phyloP scores from a whole-genome alignment of 2,329 filamentous ascomycete species.

The Aspergillus japonicus region DNA sequence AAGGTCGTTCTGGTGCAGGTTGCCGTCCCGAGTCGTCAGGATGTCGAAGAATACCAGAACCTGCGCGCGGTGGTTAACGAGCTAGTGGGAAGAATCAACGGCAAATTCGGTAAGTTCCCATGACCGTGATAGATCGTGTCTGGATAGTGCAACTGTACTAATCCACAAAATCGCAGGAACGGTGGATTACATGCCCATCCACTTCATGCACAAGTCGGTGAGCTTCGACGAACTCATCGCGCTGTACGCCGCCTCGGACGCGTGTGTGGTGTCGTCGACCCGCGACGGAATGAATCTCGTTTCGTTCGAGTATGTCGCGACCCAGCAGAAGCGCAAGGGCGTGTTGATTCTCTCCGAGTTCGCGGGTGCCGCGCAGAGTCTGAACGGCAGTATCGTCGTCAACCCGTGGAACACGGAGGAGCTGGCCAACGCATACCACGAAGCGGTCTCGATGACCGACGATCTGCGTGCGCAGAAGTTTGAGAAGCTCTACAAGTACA shows the following conservation, averaged over 20 bases:
- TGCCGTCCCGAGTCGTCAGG: constrained; percentile 88
- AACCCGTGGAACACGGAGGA: constrained; percentile 99
- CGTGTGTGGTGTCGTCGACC: constrained; percentile 87
- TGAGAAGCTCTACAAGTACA: constrained; percentile 88
- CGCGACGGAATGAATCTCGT: constrained; percentile 99
- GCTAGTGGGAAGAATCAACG: constrained; percentile 93
- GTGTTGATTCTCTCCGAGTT: constrained; percentile 96
- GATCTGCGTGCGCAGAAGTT: constrained; percentile 86
- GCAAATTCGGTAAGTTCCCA: constrained; percentile 51
- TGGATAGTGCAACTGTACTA: constrained; percentile 8
- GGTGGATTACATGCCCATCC: constrained; percentile 97
- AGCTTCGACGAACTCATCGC: constrained; percentile 92
- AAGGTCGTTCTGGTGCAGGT: constrained; percentile 96
- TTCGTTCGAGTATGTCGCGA: constrained; percentile 96
- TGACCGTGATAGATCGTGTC: background rate
- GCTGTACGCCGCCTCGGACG: constrained; percentile 87
- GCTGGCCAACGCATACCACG: constrained; percentile 86
- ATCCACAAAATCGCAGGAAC: constrained; percentile 56
- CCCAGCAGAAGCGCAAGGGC: constrained; percentile 84
- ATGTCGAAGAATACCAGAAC: constrained; percentile 98
- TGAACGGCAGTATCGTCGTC: constrained; percentile 90
- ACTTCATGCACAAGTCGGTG: constrained; percentile 96
- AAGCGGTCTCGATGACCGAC: constrained; percentile 90
- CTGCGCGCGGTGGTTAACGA: constrained; percentile 94
- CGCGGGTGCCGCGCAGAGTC: constrained; percentile 87